Evolutionary conservation across 768 basidiomycete species (phyloP).

Genomic region (Suillus alpinus): DNA sequence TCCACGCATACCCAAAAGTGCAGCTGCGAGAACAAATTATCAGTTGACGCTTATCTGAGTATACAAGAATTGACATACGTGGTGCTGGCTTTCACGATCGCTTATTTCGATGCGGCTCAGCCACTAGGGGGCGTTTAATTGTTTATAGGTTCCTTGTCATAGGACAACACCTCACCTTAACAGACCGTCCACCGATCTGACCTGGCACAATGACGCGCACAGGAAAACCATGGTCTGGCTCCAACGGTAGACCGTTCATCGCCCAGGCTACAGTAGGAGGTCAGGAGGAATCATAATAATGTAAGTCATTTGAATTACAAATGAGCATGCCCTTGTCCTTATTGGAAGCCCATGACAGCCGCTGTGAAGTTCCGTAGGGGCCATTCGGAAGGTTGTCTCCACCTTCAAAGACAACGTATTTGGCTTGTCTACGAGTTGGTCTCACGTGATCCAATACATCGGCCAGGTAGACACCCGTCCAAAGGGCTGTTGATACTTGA

Average conservation of each 20-base stretch:
- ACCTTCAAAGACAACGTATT: slow-evolving; percentile 61
- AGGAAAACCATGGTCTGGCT: slow-evolving; percentile 65
- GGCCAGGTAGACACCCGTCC: slow-evolving; percentile 56
- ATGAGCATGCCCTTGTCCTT: slow-evolving; percentile 50
- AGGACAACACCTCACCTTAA: slow-evolving; percentile 28
- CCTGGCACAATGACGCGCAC: slow-evolving; percentile 62
- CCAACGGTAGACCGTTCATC: slow-evolving; percentile 59
- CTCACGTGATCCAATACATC: slow-evolving; percentile 49
- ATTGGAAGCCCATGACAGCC: slow-evolving; percentile 44
- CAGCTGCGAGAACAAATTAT: slow-evolving; percentile 16
- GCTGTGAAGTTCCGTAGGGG: slow-evolving; percentile 54
- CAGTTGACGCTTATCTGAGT: background rate
- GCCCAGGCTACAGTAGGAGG: slow-evolving; percentile 37
- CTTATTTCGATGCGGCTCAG: slow-evolving; percentile 52
- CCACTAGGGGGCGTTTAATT: slow-evolving; percentile 39
- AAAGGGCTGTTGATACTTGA: slow-evolving; percentile 51
- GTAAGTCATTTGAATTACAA: slow-evolving; percentile 15
- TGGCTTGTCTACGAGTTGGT: slow-evolving; percentile 35
- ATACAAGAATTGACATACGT: slow-evolving; percentile 31
- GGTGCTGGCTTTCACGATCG: slow-evolving; percentile 49
- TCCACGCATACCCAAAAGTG: slow-evolving; percentile 33
- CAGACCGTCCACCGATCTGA: slow-evolving; percentile 59
- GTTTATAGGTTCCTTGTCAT: background rate
- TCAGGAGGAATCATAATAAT: background rate
- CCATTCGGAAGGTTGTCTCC: slow-evolving; percentile 56